Conservation (phyloP, 768 basidiomycete species). For the Leccinum boreale region DNA sequence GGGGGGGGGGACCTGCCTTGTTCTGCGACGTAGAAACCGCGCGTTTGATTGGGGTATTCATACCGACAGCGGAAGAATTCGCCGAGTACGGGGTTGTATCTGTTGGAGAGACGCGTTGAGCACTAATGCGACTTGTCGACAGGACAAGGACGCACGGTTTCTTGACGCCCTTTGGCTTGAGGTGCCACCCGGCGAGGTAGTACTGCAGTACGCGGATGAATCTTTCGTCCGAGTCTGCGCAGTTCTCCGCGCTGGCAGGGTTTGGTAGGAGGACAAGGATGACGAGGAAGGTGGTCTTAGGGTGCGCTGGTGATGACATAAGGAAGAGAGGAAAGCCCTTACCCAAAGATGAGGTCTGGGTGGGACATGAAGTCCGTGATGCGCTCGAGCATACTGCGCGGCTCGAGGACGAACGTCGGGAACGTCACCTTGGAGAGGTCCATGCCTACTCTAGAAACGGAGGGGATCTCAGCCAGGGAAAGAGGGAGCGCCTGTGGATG, state of each 20-base stretch:
- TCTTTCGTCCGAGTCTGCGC: constrained; percentile 80
- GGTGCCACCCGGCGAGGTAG: constrained; percentile 99
- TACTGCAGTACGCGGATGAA: constrained; percentile 90
- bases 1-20: constrained; percentile 58
- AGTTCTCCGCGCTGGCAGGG: constrained; percentile 68
- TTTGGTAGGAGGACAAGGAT: constrained; percentile 2
- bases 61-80: constrained; percentile 98
- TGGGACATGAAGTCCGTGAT: constrained; percentile 99
- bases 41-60: constrained; percentile 86
- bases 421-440: constrained; percentile 93
- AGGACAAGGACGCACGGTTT: constrained; percentile 69
- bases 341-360: constrained; percentile 96
- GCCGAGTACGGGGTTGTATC: constrained; percentile 95
- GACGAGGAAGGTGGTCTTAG: constrained; percentile 17
- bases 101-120: constrained; percentile 29
- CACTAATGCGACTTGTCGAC: not conserved
- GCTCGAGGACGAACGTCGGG: constrained; percentile 94
- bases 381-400: constrained; percentile 94
- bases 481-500: not conserved
- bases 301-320: constrained; percentile 15
- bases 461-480: constrained; percentile 9
- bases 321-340: constrained; percentile 33
- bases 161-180: constrained; percentile 99
- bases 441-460: constrained; percentile 77
- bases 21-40: constrained; percentile 94